Evolutionary conservation across 208 protist genomes (phyloP), one percentile per base, ranked within the genome.

Genomic region (Trypanosoma mega): DNA sequence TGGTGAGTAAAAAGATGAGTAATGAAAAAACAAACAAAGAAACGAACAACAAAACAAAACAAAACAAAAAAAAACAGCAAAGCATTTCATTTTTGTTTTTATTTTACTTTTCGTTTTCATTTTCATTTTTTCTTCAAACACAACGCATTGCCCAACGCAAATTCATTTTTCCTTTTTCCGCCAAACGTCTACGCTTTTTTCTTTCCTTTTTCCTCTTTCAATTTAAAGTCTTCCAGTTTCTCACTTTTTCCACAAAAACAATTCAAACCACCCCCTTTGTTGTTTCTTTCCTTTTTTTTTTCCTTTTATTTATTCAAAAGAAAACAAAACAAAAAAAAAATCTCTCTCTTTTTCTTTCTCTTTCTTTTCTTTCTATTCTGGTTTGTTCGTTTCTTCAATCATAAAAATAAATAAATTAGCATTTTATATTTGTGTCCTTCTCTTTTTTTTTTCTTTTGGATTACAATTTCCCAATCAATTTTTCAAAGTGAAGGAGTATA

Each of bases 291-390:
- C 4, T 47, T 20, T 47, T 47, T 47, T 47, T 47, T 47, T n/a
- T 20, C 43, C 3, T n/a, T 47, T 54, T 34, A 39, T 54, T 54
- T 34, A 4, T 34, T 54, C 33, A 30, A 39, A 36, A 18, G 14
- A 31, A 31, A 31, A 14, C 3, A 14, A 14, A n/a, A 7, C 33
- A 4, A 30, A 44, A 16, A 54, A 31, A 54, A 43, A 23, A 7
- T 34, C 49, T 31, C 29, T 33, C 26, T 16, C 26, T 23, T 54
- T 39, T 54, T 43, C 26, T 54, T n/a, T 33, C 29, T 54, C 29
- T 54, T 54, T 54, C 29, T 33, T 33, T 33, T 31, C 14, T 54
- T 34, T 46, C 31, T 47, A 47, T 47, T 47, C 14, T 20, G 14
- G 8, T n/a, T n/a, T n/a, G n/a, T n/a, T n/a, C n/a, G n/a, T n/a